phyloP scores from a whole-genome alignment of 345 rosid genomes.

The Rhodomyrtus tomentosa region DNA sequence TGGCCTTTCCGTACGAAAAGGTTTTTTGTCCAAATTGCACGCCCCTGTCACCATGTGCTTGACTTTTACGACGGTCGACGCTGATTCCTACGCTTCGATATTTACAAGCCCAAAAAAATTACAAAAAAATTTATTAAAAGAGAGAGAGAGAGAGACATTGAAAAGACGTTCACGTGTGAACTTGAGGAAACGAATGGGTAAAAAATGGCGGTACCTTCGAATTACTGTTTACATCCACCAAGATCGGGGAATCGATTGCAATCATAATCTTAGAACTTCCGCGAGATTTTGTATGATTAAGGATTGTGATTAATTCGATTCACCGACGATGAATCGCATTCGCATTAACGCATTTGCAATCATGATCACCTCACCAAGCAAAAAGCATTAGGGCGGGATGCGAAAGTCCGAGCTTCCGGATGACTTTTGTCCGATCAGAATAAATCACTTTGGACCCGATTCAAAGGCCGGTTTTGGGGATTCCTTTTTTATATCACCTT shows the following conservation, averaged over 20 bases:
- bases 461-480: accelerated
- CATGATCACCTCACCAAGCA: background rate
- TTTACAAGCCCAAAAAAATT: background rate
- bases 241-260: background rate
- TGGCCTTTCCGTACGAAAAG: background rate
- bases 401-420: background rate
- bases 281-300: background rate
- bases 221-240: background rate
- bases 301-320: background rate
- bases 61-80: background rate
- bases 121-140: too few relatives aligned
- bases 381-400: background rate
- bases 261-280: background rate
- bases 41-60: background rate
- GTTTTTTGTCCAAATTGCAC: background rate
- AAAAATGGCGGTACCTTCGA: background rate
- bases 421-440: background rate
- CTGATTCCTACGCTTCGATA: background rate
- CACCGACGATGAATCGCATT: too few relatives aligned
- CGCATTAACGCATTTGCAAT: background rate
- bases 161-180: background rate
- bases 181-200: background rate
- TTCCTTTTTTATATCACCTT: background rate
- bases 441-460: accelerated
- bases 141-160: background rate